Conservation (phyloP, 2,329 filamentous ascomycete genomes). For the Pyrenochaeta sp. region DNA sequence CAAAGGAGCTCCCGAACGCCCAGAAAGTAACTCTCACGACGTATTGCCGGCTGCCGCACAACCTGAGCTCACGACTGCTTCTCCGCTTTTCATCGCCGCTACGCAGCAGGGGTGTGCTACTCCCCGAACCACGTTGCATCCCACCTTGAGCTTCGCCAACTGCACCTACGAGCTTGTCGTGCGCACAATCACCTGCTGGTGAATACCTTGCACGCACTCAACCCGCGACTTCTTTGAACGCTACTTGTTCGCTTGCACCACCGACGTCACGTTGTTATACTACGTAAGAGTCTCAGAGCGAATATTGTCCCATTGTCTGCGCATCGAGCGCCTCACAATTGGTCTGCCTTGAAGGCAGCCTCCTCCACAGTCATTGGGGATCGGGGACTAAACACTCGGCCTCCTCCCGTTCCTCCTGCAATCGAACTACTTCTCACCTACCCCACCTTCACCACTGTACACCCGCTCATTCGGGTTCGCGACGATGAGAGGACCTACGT, state of each 20-base stretch:
- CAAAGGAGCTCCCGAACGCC: conserved; percentile 10
- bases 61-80: conserved; percentile 20
- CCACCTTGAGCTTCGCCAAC: conserved; percentile 29
- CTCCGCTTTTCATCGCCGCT: conserved; percentile 41
- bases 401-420: conserved; percentile 3
- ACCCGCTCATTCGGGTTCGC: conserved; percentile 15
- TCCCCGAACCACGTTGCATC: conserved; percentile 35
- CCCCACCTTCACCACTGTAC: conserved; percentile 23
- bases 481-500: conserved; percentile 56
- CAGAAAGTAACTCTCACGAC: conserved; percentile 6
- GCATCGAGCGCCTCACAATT: conserved; percentile 26
- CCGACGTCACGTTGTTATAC: conserved; percentile 20
- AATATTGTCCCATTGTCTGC: conserved; percentile 23
- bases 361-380: conserved; percentile 15
- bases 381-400: conserved; percentile 12
- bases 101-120: conserved; percentile 33
- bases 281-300: conserved; percentile 17
- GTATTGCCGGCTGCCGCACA: conserved; percentile 14
- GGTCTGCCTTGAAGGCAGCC: conserved; percentile 27
- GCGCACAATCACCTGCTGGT: not conserved
- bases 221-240: not conserved
- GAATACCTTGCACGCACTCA: not conserved
- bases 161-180: not conserved
- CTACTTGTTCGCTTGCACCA: conserved; percentile 12
- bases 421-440: conserved; percentile 12